These are phyloP conservation scores for Pseudogymnoascus sp. DNA, from an alignment of 2,329 filamentous ascomycete genomes.

Conservation along the genomic window DNA sequence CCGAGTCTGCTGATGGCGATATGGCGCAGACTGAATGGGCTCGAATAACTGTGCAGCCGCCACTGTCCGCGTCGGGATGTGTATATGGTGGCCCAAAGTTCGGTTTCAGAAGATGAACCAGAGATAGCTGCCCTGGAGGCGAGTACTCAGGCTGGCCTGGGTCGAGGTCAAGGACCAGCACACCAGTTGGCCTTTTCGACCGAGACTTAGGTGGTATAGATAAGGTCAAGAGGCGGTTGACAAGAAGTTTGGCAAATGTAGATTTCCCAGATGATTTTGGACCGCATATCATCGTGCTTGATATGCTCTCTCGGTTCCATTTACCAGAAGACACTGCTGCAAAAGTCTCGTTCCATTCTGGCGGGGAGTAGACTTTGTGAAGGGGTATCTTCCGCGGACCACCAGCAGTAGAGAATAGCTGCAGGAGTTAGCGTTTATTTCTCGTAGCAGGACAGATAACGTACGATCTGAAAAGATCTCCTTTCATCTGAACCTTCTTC, in stretches of 20 bases:
- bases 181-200: conserved; percentile 20
- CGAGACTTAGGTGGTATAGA: conserved; percentile 20
- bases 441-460: conserved; percentile 17
- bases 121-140: conserved; percentile 61
- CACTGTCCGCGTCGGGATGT: conserved; percentile 40
- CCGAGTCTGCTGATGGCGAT: conserved; percentile 58
- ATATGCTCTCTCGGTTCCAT: conserved; percentile 41
- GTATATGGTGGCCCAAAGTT: conserved; percentile 63
- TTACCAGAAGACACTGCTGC: conserved; percentile 18
- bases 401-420: conserved; percentile 50
- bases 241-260: conserved; percentile 60
- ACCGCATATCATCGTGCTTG: conserved; percentile 52
- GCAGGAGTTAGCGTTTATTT: conserved; percentile 22
- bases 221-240: conserved; percentile 52
- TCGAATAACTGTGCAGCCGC: conserved; percentile 40
- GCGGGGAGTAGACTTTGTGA: conserved; percentile 49
- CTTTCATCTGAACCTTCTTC: conserved; percentile 24
- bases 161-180: conserved; percentile 63
- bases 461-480: conserved; percentile 45
- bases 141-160: conserved; percentile 71
- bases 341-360: conserved; percentile 49
- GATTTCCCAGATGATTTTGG: conserved; percentile 71
- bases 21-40: conserved; percentile 61
- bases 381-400: conserved; percentile 42
- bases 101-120: conserved; percentile 52